Conservation (phyloP, 495 filamentous ascomycete species). For the Penicillium salamii region DNA sequence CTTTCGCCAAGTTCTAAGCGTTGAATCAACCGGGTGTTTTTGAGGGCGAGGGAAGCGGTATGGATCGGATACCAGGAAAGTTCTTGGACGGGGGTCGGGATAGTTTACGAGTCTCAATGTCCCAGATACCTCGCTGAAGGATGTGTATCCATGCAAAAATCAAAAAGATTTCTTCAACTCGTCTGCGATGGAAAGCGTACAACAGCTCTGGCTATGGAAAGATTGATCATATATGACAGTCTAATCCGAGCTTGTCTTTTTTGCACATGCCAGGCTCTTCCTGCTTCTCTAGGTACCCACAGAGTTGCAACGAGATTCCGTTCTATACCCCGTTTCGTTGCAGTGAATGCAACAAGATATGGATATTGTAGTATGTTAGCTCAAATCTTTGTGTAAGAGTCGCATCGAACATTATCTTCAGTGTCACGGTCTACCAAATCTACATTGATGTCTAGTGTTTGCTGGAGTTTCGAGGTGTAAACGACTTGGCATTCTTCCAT, state of each 20-base stretch:
- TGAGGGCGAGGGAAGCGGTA: conserved; percentile 45
- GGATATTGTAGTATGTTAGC: too few species aligned
- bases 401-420: too few species aligned
- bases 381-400: too few species aligned
- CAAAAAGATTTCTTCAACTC: conserved; percentile 42
- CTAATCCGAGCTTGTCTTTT: conserved; percentile 12
- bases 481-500: too few species aligned
- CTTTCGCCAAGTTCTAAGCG: conserved; percentile 93
- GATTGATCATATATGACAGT: conserved; percentile 8
- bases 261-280: conserved; percentile 19
- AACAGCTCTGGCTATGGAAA: conserved; percentile 12
- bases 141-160: conserved; percentile 50
- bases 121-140: conserved; percentile 48
- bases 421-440: too few species aligned
- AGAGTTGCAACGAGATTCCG: background rate
- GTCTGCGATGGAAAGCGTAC: conserved; percentile 35
- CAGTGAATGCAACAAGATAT: too few species aligned
- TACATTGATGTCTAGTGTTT: too few species aligned
- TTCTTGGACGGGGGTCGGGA: conserved; percentile 43
- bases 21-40: conserved; percentile 34
- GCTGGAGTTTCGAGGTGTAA: too few species aligned
- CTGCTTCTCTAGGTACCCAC: conserved; percentile 8
- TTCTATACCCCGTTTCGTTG: background rate
- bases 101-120: conserved; percentile 51
- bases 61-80: conserved; percentile 43